Evolutionary conservation across 179 eudicot species (phyloP).

Genomic region (Gypsophila paniculata): DNA sequence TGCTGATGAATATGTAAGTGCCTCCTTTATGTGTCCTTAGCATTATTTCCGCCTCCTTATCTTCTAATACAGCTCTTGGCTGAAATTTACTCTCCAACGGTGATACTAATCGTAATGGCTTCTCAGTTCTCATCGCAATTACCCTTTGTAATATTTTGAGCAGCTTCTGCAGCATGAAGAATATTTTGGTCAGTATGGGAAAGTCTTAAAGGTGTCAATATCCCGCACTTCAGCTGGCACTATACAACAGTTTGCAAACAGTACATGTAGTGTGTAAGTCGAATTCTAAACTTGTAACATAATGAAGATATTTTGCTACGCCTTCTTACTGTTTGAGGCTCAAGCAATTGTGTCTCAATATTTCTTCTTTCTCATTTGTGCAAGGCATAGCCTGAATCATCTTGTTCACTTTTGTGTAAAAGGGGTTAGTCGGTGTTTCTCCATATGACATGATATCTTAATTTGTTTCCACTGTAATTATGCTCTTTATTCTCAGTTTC

Average conservation of each 20-base stretch:
- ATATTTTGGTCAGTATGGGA: conserved; percentile 85
- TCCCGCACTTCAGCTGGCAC: conserved; percentile 88
- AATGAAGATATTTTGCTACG: not conserved
- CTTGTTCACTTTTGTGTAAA: not conserved
- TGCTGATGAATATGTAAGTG: conserved; percentile 85
- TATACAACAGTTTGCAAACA: conserved; percentile 82
- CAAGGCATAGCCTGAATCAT: not conserved
- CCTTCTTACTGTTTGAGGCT: not conserved
- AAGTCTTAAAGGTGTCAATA: conserved; percentile 77
- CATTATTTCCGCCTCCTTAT: not conserved
- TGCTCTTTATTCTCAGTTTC: not conserved
- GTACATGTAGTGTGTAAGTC: conserved; percentile 84
- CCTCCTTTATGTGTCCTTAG: not conserved
- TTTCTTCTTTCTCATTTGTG: not conserved
- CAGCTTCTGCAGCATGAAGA: conserved; percentile 79
- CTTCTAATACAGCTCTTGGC: not conserved
- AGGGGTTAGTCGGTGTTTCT: not conserved
- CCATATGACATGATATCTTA: not conserved
- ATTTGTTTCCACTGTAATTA: not conserved
- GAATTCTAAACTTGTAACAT: not conserved
- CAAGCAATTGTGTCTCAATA: not conserved
- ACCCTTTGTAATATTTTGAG: not conserved
- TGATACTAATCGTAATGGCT: not conserved
- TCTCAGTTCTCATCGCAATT: not conserved
- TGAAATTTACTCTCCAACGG: not conserved